Percentiles rank a stretch among this genome's conserved stretches.
Conservation (phyloP, 257 asterid species). For the Nicotiana otophora region DNA sequence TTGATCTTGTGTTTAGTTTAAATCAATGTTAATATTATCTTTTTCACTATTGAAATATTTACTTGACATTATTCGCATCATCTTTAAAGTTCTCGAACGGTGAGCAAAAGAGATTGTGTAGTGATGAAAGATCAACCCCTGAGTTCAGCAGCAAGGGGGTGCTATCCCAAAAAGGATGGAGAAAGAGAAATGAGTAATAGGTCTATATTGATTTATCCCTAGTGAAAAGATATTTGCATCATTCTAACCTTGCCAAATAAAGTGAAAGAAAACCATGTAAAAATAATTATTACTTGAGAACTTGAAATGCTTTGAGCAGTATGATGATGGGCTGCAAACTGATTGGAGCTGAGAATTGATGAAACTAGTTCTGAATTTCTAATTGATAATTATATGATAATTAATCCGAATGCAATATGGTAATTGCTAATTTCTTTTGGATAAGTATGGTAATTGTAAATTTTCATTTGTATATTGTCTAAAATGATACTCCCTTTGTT, state of each 20-base stretch:
- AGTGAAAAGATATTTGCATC: constrained; percentile 18
- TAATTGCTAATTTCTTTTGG: neutral
- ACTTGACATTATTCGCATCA: neutral
- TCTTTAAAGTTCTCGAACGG: neutral
- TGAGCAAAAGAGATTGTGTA: neutral
- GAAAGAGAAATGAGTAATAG: neutral
- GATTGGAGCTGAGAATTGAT: neutral
- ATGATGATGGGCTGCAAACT: neutral
- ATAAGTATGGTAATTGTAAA: neutral
- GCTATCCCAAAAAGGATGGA: constrained; percentile 56
- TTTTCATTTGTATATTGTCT: neutral
- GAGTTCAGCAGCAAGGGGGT: constrained; percentile 21
- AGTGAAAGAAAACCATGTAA: neutral
- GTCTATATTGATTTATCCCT: constrained; percentile 53
- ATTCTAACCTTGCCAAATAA: neutral
- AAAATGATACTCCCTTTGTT: neutral
- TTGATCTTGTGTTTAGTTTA: constrained; percentile 50
- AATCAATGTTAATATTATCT: constrained; percentile 55
- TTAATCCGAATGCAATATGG: neutral
- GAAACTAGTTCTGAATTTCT: neutral
- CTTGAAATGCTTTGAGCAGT: neutral
- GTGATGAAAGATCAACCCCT: neutral
- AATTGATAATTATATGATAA: neutral
- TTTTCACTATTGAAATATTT: constrained; percentile 34
- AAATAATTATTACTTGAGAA: neutral